phyloP scores from a whole-genome alignment of 805 yeast genomes.

The Ogataea pignaliae region DNA sequence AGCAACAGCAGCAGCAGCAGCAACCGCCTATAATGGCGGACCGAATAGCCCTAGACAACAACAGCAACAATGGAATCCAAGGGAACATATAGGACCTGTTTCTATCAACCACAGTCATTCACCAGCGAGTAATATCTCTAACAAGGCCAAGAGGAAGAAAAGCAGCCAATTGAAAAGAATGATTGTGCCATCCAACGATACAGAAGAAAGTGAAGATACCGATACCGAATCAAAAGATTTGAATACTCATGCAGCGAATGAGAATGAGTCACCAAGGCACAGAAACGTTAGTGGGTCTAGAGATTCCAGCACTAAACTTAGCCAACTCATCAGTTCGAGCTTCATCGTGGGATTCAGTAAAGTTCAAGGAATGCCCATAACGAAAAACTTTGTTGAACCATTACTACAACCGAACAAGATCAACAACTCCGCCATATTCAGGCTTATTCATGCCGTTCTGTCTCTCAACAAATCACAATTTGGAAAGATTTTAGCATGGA shows the following conservation, averaged over 20 bases:
- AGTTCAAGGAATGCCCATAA: slow-evolving; percentile 21
- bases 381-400: background rate
- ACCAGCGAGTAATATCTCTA: background rate
- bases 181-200: too few species aligned
- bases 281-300: slow-evolving; percentile 2
- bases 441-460: slow-evolving; percentile 11
- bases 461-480: slow-evolving; percentile 13
- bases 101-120: background rate
- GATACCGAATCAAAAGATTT: background rate
- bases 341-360: slow-evolving; percentile 28
- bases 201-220: background rate
- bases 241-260: background rate
- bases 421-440: slow-evolving; percentile 22
- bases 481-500: slow-evolving; percentile 43
- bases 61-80: background rate
- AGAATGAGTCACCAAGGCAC: background rate
- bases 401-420: slow-evolving; percentile 4
- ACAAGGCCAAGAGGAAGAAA: background rate
- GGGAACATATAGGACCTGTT: slow-evolving; percentile 5
- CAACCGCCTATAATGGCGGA: background rate
- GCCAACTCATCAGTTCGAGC: slow-evolving; percentile 24
- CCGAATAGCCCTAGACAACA: background rate
- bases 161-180: background rate
- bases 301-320: slow-evolving; percentile 11
- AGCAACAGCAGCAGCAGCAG: background rate